Conservation (phyloP, 2,329 filamentous ascomycete species). For the Fusarium sp. region DNA sequence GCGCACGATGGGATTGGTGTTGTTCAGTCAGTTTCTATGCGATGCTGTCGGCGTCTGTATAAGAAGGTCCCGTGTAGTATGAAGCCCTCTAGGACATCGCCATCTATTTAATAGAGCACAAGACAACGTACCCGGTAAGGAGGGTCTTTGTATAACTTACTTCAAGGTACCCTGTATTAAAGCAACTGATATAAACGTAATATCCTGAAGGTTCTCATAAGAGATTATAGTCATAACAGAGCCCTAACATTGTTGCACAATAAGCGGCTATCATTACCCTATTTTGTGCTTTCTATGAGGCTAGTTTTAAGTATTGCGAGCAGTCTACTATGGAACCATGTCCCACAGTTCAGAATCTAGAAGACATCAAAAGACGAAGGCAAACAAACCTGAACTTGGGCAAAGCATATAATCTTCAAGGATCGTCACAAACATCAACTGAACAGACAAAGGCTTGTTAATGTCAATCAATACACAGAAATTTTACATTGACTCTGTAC, state of each 20-base stretch:
- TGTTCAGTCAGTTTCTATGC: neutral
- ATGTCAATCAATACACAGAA: slow-evolving; percentile 15
- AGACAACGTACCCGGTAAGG: neutral
- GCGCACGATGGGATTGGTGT: neutral
- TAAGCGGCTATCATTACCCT: neutral
- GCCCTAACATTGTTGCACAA: neutral
- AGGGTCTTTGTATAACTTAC: neutral
- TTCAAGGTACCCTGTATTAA: neutral
- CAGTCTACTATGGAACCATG: neutral
- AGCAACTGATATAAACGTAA: neutral
- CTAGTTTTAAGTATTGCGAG: neutral
- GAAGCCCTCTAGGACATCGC: neutral
- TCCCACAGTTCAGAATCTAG: neutral
- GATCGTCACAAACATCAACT: neutral
- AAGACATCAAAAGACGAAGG: neutral
- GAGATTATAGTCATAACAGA: neutral
- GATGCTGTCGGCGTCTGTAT: neutral
- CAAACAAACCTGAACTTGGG: neutral
- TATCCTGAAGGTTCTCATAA: neutral
- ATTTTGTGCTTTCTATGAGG: neutral
- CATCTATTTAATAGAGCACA: neutral
- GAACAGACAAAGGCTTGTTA: neutral
- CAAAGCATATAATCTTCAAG: neutral
- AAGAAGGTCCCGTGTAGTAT: neutral
- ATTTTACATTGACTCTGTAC: slow-evolving; percentile 19